Evolutionary conservation across 768 basidiomycete genomes (phyloP), one percentile per base, ranked within the genome.

Genomic region (Neoboletus brunneissimus): DNA sequence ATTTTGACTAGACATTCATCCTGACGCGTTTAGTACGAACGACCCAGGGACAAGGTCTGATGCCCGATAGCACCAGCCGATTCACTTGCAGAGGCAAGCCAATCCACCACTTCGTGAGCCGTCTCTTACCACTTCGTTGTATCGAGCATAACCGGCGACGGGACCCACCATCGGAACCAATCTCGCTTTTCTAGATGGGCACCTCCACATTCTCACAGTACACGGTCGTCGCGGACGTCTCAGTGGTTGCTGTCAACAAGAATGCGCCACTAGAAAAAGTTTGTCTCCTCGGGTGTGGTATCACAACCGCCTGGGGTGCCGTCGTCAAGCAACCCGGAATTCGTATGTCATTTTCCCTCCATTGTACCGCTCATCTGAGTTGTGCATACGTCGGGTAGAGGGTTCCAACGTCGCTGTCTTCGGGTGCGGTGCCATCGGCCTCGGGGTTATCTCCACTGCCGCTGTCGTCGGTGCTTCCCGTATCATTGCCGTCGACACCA

Each of bases 131-230:
- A 5, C 23, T 43, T 27, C 5, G 12, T 53, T 22, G n/a, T 25
- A 13, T 35, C 5, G 41, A 46, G 41, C 42, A 43, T 16, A 10
- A 9, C 23, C 7, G 22, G 54, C 2, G 13, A n/a, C n/a, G n/a
- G 25, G 18, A 22, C 32, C 4, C 3, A 12, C 16, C 13, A 48
- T 7, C 11, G 32, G 15, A 37, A 44, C 40, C 56, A 46, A 54
- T 40, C 11, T 37, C 16, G 46, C n/a, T 43, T 38, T 43, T 31
- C 35, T 54, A 97, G 94, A 99, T 98, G 97, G 97, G 97, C 42
- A 93, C 89, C 27, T 98, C 96, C 32, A 96, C 97, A 3, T 99
- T 99, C 79, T 97, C 96, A n/a, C 95, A 98, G 72, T 99, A 98
- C 79, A 97, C 97, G 9, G 97, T 99, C 56, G 94, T 99, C 3